These are phyloP conservation scores for Ogataea parapolymorpha DNA, from an alignment of 805 yeast genomes.

Conservation along the genomic window DNA sequence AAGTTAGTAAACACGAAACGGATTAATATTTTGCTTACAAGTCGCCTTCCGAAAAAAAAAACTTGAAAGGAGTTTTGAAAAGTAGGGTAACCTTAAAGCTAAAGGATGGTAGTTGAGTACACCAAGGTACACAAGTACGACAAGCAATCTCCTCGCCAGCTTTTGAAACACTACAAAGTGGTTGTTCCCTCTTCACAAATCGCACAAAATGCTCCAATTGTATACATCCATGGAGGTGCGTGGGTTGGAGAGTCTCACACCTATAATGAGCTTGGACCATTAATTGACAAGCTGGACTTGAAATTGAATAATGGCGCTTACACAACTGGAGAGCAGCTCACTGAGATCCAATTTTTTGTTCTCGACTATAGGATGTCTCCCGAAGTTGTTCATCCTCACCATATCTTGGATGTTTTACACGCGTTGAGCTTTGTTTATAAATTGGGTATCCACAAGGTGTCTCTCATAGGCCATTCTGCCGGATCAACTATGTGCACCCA, in stretches of 20 bases:
- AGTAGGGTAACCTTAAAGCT: background rate
- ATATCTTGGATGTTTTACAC: constrained; percentile 49
- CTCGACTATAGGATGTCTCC: constrained; percentile 70
- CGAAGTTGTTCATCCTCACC: constrained; percentile 56
- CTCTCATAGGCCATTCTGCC: constrained; percentile 71
- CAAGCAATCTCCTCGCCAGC: constrained; percentile 16
- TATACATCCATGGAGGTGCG: constrained; percentile 85
- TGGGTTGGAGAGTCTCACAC: constrained; percentile 76
- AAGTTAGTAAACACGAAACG: constrained; percentile 1
- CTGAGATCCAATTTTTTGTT: constrained; percentile 32
- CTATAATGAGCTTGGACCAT: constrained; percentile 45
- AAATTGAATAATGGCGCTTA: constrained; percentile 9
- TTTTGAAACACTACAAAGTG: constrained; percentile 16
- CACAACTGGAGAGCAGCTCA: background rate
- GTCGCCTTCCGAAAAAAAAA: constrained; percentile 6
- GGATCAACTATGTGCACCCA: constrained; percentile 71
- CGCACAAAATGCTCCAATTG: constrained; percentile 17
- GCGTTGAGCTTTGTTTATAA: constrained; percentile 37
- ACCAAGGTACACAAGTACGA: constrained; percentile 9
- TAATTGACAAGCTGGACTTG: constrained; percentile 27
- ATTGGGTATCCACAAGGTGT: constrained; percentile 23
- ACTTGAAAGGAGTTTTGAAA: background rate
- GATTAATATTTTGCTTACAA: background rate
- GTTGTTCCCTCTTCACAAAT: constrained; percentile 3
- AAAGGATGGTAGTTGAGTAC: constrained; percentile 7